Evolutionary conservation across 345 rosid species (phyloP), one percentile per base, ranked within the genome.

Genomic region (Rhodamnia argentea): DNA sequence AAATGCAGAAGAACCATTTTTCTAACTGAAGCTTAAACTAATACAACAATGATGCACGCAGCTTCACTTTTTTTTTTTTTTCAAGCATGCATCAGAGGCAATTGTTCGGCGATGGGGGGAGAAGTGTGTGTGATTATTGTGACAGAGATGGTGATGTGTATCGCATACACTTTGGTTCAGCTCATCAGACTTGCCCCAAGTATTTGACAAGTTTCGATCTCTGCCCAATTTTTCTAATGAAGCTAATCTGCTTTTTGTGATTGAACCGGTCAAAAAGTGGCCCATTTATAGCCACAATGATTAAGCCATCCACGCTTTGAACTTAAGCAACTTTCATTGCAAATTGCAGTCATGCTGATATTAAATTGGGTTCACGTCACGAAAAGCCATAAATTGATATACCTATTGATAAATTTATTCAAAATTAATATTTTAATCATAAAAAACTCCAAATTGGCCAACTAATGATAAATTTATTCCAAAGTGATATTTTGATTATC

Each of bases 111-210:
- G 83, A 86, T 23, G 87, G 83, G 84, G 86, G 53, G 52, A 16
- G 42, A 8, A 74, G 87, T 89, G 90, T 52, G 74, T n/a, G 88
- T 83, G 84, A 88, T 90, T 82, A 85, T 90, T 27, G 84, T 56
- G 62, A 87, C 87, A 75, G 76, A 57, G 13, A 70, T 53, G 53
- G 22, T 62, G 20, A 22, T 82, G 27, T 16, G 29, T 58, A 37
- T 70, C 47, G 18, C 18, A 10, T 3, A 70, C 78, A 70, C 78
- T 70, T 20, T 20, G 13, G 37, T 20, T 70, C 47, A 40, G 47
- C 78, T 70, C 78, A 37, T 18, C 24, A 18, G 78, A 37, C 78
- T 40, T 70, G 23, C 42, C 26, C 44, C 78, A 70, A 70, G 47
- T 26, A 32, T 70, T 29, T 18, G 78, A 37, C 47, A 5, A 70